Evolutionary conservation across 352 stramenopile species (phyloP), one percentile per base, ranked within the genome.

Genomic region (Plasmopara halstedii): DNA sequence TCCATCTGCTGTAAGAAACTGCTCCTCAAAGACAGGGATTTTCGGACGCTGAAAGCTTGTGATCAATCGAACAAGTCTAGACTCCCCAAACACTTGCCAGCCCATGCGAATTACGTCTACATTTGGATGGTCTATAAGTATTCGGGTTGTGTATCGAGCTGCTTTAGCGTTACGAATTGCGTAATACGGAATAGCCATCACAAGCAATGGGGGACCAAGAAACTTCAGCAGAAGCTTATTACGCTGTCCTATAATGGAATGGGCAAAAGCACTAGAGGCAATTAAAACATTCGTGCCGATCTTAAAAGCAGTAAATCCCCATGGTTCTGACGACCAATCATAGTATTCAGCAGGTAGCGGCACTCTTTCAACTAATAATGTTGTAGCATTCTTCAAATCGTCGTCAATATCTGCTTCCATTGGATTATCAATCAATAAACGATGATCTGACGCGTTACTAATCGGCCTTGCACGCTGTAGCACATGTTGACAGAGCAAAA

Each of bases 381-480:
- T 69, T 35, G 78, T 91, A 20, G 82, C 82, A 38, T 88, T 88
- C 54, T 94, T 94, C 25, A 90, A 46, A 51, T 94, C 74, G 50
- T 94, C 82, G 41, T 94, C 81, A 53, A 94, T 94, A 50, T 93
- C 82, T 29, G 78, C 70, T 42, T 90, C 78, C 60, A 88, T 87
- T 1, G 82, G 82, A 42, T 78, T 73, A 55, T 90, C 78, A 49
- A 93, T 93, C 27, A 93, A 53, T 6, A 93, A 53, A 6, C 82
- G 73, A 33, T 85, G 73, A 48, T 88, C 79, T 14, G 79, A 89
- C 19, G 54, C 70, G 29, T 85, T 84, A 10, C 61, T 80, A 44
- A 87, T 65, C 1, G 80, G 77, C 5, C 82, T 54, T 22, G 82
- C 76, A 15, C 82, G 76, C 43, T 93, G 76, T 9, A 93, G 57